Percentiles rank a stretch among this genome's conserved stretches.
Evolutionary conservation across 371 early-diverging fungal genomes (phyloP).

Genomic region (Rhizomucor pusillus): DNA sequence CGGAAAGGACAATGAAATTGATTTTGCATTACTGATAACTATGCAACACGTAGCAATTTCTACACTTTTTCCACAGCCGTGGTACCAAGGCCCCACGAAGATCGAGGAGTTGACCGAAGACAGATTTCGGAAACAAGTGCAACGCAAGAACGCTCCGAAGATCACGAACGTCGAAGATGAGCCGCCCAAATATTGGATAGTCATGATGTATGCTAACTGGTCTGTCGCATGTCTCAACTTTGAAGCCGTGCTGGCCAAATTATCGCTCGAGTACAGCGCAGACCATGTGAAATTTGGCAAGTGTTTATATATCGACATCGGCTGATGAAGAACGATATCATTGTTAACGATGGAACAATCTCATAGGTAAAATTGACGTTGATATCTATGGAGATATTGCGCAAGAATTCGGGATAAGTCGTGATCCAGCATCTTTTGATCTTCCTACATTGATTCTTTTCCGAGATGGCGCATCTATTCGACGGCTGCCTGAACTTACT

Average conservation of each 20-base stretch:
- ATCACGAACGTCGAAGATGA: conserved; percentile 5
- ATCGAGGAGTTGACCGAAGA: conserved; percentile 35
- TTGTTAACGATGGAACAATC: not conserved
- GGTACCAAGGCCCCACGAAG: conserved; percentile 57
- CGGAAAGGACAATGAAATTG: not conserved
- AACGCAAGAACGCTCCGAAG: conserved; percentile 1
- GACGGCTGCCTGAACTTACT: conserved; percentile 41
- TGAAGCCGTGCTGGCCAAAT: conserved; percentile 45
- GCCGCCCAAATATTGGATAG: conserved; percentile 36
- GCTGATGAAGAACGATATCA: not conserved
- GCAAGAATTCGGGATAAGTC: conserved; percentile 41
- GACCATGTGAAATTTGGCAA: conserved; percentile 44
- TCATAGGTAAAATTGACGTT: conserved; percentile 42
- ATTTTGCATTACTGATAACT: not conserved
- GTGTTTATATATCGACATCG: not conserved
- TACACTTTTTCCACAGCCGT: conserved; percentile 53
- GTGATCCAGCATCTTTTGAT: conserved; percentile 51
- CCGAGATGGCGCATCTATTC: conserved; percentile 39
- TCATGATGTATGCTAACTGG: conserved; percentile 54
- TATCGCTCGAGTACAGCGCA: conserved; percentile 36
- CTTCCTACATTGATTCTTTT: conserved; percentile 45
- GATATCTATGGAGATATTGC: conserved; percentile 43
- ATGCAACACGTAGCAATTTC: conserved; percentile 35
- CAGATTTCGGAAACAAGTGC: conserved; percentile 14
- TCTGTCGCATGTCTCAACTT: conserved; percentile 51